Evolutionary conservation across 2,329 filamentous ascomycete species (phyloP).

Genomic region (Pseudogymnoascus sp.): DNA sequence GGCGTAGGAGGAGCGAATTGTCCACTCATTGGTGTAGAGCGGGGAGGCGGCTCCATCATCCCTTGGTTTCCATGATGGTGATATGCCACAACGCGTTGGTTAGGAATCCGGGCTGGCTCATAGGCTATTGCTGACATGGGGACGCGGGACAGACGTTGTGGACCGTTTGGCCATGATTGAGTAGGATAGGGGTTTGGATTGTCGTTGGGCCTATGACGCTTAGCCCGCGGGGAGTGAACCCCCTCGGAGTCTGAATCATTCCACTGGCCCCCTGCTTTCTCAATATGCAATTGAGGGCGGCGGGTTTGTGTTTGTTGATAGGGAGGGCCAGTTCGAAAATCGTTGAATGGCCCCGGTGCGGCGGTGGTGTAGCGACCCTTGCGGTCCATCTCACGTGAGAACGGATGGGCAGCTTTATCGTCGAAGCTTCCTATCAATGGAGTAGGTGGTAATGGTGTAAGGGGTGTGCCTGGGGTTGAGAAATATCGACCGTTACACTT

Average conservation of each 20-base stretch:
- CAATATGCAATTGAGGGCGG: background rate
- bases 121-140: slow-evolving; percentile 28
- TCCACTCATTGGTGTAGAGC: slow-evolving; percentile 21
- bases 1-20: slow-evolving; percentile 18
- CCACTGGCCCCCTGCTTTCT: background rate
- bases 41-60: slow-evolving; percentile 25
- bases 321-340: background rate
- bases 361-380: slow-evolving; percentile 56
- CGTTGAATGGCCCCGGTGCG: slow-evolving; percentile 20
- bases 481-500: slow-evolving; percentile 56
- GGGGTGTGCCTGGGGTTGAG: slow-evolving; percentile 26
- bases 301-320: background rate
- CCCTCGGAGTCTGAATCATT: background rate
- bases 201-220: slow-evolving; percentile 25
- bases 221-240: background rate
- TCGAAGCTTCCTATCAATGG: slow-evolving; percentile 14
- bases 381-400: slow-evolving; percentile 42
- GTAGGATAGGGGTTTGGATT: slow-evolving; percentile 30
- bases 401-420: background rate
- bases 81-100: slow-evolving; percentile 15
- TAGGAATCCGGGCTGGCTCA: slow-evolving; percentile 30
- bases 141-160: background rate
- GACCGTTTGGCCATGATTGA: slow-evolving; percentile 5
- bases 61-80: slow-evolving; percentile 13
- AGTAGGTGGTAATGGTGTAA: slow-evolving; percentile 22